A percentile compares a stretch with the other conserved stretches of the same genome.
Conservation (phyloP, 129 eudicot species). For the Chrysanthemum seticuspe region DNA sequence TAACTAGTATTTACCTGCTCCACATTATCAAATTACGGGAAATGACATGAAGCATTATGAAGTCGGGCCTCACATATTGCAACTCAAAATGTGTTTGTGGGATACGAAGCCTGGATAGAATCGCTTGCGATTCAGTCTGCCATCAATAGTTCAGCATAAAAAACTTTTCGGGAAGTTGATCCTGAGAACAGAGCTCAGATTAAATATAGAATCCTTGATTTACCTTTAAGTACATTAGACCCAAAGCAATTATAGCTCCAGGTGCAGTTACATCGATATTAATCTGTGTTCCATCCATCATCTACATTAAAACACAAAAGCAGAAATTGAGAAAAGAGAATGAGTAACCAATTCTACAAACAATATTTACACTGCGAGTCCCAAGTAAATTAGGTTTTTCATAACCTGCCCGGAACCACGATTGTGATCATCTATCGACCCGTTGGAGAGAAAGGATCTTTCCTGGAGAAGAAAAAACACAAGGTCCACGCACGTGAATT, state of each 20-base stretch:
- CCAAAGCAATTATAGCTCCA: slow-evolving; percentile 89
- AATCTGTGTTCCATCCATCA: slow-evolving; percentile 68
- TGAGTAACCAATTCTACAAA: slow-evolving; percentile 5
- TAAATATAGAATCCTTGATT: slow-evolving; percentile 8
- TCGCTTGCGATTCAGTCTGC: slow-evolving; percentile 83
- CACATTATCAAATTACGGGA: slow-evolving; percentile 91
- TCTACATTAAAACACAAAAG: slow-evolving; percentile 38
- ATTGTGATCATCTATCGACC: slow-evolving; percentile 59
- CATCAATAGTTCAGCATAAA: slow-evolving; percentile 19
- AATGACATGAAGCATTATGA: slow-evolving; percentile 89
- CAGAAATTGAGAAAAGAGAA: slow-evolving; percentile 15
- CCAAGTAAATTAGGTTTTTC: slow-evolving; percentile 7
- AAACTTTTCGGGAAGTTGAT: background rate
- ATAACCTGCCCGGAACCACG: slow-evolving; percentile 86
- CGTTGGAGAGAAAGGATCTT: slow-evolving; percentile 37
- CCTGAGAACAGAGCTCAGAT: background rate
- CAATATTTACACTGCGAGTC: background rate
- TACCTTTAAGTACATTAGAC: slow-evolving; percentile 89
- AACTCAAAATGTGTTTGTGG: slow-evolving; percentile 83
- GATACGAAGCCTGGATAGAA: slow-evolving; percentile 71
- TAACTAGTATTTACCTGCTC: slow-evolving; percentile 69
- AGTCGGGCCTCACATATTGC: slow-evolving; percentile 94
- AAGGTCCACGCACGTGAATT: slow-evolving; percentile 29
- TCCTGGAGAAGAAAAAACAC: slow-evolving; percentile 49
- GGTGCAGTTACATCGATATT: slow-evolving; percentile 98